Evolutionary conservation across 208 protist species (phyloP).

Genomic region (Herpetomonas samuelpessoai): DNA sequence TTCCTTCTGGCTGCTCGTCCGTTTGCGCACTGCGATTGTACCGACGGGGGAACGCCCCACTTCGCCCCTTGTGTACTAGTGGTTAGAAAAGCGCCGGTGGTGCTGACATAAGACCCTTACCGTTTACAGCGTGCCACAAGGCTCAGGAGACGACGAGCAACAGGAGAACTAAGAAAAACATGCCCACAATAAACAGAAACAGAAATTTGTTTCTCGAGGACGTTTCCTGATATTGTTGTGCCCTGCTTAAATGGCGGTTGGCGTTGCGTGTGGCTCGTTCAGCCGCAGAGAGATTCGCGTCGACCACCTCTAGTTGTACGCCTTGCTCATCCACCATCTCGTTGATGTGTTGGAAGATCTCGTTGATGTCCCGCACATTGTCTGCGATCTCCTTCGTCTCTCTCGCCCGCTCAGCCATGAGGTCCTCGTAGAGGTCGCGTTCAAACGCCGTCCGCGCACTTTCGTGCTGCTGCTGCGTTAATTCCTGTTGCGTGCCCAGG

Average conservation of each 20-base stretch:
- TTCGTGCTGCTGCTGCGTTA: neutral
- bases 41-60: no score
- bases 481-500: constrained; percentile 4
- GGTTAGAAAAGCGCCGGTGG: no score
- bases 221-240: constrained; percentile 54
- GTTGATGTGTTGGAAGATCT: constrained; percentile 87
- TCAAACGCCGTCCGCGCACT: constrained; percentile 68
- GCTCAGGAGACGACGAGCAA: constrained; percentile 13
- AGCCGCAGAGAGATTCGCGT: constrained; percentile 51
- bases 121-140: neutral
- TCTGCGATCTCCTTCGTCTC: constrained; percentile 86
- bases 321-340: constrained; percentile 82
- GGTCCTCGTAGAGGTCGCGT: constrained; percentile 73
- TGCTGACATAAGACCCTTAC: no score
- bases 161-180: constrained; percentile 37
- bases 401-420: constrained; percentile 74
- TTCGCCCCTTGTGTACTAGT: no score
- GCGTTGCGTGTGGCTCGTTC: constrained; percentile 68
- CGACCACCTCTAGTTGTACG: constrained; percentile 63
- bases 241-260: constrained; percentile 53
- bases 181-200: constrained; percentile 53
- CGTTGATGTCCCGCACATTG: constrained; percentile 82
- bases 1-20: no score
- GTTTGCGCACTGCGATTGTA: no score
- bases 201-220: constrained; percentile 55